Conservation (phyloP, 2,329 filamentous ascomycete species). For the Fusarium miscanthi region DNA sequence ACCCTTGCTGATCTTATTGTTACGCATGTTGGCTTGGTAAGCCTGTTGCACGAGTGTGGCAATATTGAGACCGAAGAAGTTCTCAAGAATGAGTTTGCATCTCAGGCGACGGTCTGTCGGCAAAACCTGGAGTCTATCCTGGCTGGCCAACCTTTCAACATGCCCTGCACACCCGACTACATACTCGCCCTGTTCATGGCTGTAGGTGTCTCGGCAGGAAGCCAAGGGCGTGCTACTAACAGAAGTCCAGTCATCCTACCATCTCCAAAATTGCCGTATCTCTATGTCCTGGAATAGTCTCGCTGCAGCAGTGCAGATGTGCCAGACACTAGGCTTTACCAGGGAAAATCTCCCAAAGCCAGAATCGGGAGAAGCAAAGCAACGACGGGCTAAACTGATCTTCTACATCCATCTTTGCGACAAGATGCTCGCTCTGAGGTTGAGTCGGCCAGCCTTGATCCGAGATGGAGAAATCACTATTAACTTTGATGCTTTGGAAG, state of each 20-base stretch:
- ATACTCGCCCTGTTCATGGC: conserved; percentile 1
- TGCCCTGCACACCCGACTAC: not conserved
- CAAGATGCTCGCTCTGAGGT: conserved; percentile 10
- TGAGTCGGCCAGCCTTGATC: not conserved
- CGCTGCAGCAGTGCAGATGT: not conserved
- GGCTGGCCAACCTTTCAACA: not conserved
- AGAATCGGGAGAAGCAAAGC: not conserved
- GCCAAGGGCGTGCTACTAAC: rapidly evolving
- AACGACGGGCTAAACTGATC: not conserved
- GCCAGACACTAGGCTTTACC: conserved; percentile 1
- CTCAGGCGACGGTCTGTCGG: not conserved
- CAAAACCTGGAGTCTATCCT: conserved; percentile 3
- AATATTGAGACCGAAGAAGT: not conserved
- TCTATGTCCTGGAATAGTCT: conserved; percentile 6
- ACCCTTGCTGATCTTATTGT: conserved; percentile 7
- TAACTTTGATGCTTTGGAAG: not conserved
- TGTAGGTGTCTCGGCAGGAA: not conserved
- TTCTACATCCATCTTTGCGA: conserved; percentile 4
- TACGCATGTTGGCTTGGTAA: not conserved
- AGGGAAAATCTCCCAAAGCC: not conserved
- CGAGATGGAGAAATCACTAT: conserved; percentile 1
- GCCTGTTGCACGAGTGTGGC: not conserved
- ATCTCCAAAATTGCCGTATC: not conserved
- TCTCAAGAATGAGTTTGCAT: not conserved
- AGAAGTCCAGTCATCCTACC: not conserved